phyloP scores from a whole-genome alignment of 225 moss, liverwort and hornwort species.

The Anthoceros angustus region DNA sequence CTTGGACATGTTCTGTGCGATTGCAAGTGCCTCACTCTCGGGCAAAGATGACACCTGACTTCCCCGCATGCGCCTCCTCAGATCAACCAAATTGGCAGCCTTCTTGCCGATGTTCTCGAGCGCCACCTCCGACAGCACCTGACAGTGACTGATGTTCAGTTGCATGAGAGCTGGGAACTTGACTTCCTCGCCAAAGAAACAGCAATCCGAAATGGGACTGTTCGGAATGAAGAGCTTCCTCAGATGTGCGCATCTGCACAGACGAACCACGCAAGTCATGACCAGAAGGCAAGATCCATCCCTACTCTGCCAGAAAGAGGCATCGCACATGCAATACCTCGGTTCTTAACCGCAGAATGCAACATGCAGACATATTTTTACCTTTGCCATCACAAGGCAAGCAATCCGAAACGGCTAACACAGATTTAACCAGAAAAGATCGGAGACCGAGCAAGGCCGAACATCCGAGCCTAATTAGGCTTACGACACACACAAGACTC shows the following conservation, averaged over 20 bases:
- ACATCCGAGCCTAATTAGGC: neutral
- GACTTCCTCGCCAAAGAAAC: conserved; percentile 8
- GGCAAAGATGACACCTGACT: conserved; percentile 6
- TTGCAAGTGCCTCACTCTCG: conserved; percentile 12
- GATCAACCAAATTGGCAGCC: conserved; percentile 9
- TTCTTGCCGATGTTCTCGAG: conserved; percentile 11
- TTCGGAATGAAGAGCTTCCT: conserved; percentile 11
- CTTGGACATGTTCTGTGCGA: conserved; percentile 16
- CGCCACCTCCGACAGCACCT: neutral
- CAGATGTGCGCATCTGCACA: conserved; percentile 1
- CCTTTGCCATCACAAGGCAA: neutral
- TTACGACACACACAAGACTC: neutral
- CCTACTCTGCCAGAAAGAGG: neutral
- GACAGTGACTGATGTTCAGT: conserved; percentile 14
- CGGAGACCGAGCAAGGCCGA: neutral
- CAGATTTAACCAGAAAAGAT: neutral
- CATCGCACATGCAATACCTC: neutral
- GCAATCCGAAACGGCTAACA: neutral
- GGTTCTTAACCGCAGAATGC: too few species aligned
- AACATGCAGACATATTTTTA: too few species aligned
- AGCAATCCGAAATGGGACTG: conserved; percentile 7
- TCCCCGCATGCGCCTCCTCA: conserved; percentile 6
- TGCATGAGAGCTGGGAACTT: conserved; percentile 7
- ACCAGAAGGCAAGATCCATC: neutral
- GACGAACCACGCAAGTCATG: neutral